Percentiles rank a stretch among this genome's conserved stretches.
Evolutionary conservation across 768 basidiomycete genomes (phyloP).

Genomic region (Holtermannia corniformis): DNA sequence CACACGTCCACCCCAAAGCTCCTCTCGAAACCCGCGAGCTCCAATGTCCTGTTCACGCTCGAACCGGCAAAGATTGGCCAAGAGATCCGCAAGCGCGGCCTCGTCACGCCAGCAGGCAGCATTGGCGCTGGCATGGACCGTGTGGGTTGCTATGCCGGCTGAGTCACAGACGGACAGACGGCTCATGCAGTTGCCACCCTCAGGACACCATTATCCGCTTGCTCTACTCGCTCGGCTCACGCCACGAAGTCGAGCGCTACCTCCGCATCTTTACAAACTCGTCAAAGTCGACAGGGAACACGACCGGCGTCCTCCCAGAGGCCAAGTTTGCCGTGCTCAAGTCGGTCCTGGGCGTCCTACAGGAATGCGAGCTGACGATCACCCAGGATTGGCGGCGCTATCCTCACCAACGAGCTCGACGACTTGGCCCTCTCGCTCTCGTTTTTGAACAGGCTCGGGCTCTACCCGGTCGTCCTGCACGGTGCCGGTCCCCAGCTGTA

Average conservation of each 20-base stretch:
- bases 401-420: conserved; percentile 73
- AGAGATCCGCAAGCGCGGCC: conserved; percentile 36
- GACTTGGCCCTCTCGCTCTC: conserved; percentile 90
- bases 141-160: conserved; percentile 14
- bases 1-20: conserved; percentile 10
- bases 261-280: conserved; percentile 96
- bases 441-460: conserved; percentile 90
- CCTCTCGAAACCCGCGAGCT: conserved; percentile 12
- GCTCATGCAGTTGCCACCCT: not conserved
- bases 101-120: conserved; percentile 20
- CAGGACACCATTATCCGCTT: conserved; percentile 96
- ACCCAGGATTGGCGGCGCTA: conserved; percentile 72
- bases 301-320: conserved; percentile 39
- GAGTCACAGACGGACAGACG: not conserved
- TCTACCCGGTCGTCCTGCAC: conserved; percentile 96
- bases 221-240: conserved; percentile 91
- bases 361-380: conserved; percentile 1
- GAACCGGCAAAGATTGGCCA: conserved; percentile 34
- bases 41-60: conserved; percentile 33
- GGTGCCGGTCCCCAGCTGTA: conserved; percentile 79
- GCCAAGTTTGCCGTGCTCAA: conserved; percentile 98
- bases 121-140: conserved; percentile 39
- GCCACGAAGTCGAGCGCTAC: conserved; percentile 96
- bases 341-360: conserved; percentile 21
- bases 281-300: conserved; percentile 52